These are phyloP conservation scores for Lentinus brumalis DNA, from an alignment of 768 basidiomycete genomes.

Conservation along the genomic window DNA sequence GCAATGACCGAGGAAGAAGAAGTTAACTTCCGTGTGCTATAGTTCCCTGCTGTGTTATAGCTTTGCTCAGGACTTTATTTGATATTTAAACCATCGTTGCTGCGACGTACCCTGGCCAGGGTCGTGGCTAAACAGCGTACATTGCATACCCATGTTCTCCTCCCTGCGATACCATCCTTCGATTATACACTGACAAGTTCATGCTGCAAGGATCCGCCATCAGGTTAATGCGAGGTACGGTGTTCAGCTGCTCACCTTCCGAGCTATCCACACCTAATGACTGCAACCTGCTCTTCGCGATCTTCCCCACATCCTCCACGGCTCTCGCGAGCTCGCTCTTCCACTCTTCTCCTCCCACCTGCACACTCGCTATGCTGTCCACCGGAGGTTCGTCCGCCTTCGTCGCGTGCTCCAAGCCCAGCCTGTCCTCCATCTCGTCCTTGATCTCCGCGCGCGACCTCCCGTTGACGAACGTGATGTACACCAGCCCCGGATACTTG, in stretches of 20 bases:
- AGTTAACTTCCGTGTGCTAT: constrained; percentile 8
- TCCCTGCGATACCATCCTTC: background rate
- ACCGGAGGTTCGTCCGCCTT: constrained; percentile 44
- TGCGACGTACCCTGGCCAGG: constrained; percentile 4
- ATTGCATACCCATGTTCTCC: background rate
- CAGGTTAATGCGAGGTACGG: background rate
- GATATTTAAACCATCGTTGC: constrained; percentile 20
- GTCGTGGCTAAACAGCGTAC: background rate
- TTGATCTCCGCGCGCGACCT: constrained; percentile 70
- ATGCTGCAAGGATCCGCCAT: too few species aligned
- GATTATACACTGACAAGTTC: too few species aligned
- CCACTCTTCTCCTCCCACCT: constrained; percentile 55
- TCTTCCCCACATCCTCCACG: constrained; percentile 68
- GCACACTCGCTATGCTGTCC: constrained; percentile 39
- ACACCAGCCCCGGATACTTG: constrained; percentile 73
- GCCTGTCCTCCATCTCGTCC: constrained; percentile 74
- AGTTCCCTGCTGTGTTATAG: constrained; percentile 9
- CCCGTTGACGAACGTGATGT: constrained; percentile 93
- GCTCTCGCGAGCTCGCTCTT: constrained; percentile 68
- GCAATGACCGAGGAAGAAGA: constrained; percentile 6
- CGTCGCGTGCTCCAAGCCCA: constrained; percentile 54
- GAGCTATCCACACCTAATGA: constrained; percentile 41
- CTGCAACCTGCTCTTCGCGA: constrained; percentile 70
- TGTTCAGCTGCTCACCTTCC: constrained; percentile 1
- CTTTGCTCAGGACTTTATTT: constrained; percentile 19